Evolutionary conservation across 768 basidiomycete species (phyloP).

Genomic region (Agrocybe praecox): DNA sequence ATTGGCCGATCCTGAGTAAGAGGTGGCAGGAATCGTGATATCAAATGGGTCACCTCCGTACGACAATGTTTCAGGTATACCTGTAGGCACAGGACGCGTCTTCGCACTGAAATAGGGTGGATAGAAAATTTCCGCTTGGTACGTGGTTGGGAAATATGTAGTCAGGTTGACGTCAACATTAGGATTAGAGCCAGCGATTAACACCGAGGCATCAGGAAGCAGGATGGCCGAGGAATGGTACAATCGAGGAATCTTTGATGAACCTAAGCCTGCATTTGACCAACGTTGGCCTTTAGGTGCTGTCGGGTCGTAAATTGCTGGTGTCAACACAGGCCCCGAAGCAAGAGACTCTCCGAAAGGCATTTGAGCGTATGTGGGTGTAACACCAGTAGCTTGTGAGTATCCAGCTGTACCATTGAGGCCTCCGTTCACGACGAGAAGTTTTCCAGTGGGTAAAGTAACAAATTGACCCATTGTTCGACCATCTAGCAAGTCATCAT

Average conservation of each 20-base stretch:
- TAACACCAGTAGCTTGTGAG: slow-evolving; percentile 56
- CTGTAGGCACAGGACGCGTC: slow-evolving; percentile 68
- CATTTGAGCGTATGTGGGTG: slow-evolving; percentile 51
- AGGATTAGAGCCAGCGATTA: slow-evolving; percentile 93
- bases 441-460: slow-evolving; percentile 73
- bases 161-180: slow-evolving; percentile 78
- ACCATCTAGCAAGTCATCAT: slow-evolving; percentile 74
- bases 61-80: slow-evolving; percentile 68
- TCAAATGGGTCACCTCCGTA: slow-evolving; percentile 89
- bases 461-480: slow-evolving; percentile 97
- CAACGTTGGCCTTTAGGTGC: slow-evolving; percentile 72
- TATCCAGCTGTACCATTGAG: slow-evolving; percentile 92
- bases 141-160: slow-evolving; percentile 75
- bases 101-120: slow-evolving; percentile 81
- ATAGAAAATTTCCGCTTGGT: slow-evolving; percentile 87
- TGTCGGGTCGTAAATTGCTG: slow-evolving; percentile 82
- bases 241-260: slow-evolving; percentile 72
- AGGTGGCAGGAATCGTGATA: slow-evolving; percentile 64
- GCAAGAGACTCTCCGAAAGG: slow-evolving; percentile 76
- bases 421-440: slow-evolving; percentile 86
- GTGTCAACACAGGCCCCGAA: slow-evolving; percentile 74
- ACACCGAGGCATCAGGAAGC: slow-evolving; percentile 82
- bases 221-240: slow-evolving; percentile 93
- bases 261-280: slow-evolving; percentile 66
- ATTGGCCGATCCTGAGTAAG: slow-evolving; percentile 70